These are phyloP conservation scores for Anisogramma anomala DNA, from an alignment of 2,329 filamentous ascomycete species.

Conservation along the genomic window DNA sequence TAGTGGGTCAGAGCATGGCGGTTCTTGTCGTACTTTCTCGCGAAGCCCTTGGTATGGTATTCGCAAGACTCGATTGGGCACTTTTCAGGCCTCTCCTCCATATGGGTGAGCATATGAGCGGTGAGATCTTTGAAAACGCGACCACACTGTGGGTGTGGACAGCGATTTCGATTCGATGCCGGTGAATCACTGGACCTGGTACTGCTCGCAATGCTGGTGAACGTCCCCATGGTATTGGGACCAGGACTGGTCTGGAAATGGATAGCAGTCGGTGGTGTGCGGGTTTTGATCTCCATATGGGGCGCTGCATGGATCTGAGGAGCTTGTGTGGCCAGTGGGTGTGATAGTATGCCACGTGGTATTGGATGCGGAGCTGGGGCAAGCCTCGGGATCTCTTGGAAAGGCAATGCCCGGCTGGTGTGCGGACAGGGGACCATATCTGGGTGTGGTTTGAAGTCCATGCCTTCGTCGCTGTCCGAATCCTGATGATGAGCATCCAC, in stretches of 20 bases:
- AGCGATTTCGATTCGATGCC: constrained; percentile 35
- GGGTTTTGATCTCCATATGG: constrained; percentile 6
- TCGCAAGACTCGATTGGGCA: constrained; percentile 90
- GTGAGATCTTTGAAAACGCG: constrained; percentile 54
- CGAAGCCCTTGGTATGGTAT: constrained; percentile 89
- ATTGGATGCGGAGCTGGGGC: constrained; percentile 18
- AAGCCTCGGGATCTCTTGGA: constrained; percentile 19
- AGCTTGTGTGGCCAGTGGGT: constrained; percentile 9
- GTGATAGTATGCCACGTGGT: constrained; percentile 10
- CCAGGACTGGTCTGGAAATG: constrained; percentile 14
- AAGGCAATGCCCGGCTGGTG: constrained; percentile 18
- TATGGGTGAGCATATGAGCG: constrained; percentile 93
- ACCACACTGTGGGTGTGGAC: constrained; percentile 46
- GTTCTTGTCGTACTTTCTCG: constrained; percentile 96
- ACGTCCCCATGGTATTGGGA: constrained; percentile 1
- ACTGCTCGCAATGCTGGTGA: constrained; percentile 12
- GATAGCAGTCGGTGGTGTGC: constrained; percentile 5
- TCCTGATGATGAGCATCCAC: constrained; percentile 34
- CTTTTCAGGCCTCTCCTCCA: constrained; percentile 86
- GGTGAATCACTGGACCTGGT: constrained; percentile 22
- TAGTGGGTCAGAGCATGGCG: constrained; percentile 93
- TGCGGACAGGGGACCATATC: constrained; percentile 20
- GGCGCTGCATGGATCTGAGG: constrained; percentile 8
- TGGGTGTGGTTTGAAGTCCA: constrained; percentile 24
- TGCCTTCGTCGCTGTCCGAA: constrained; percentile 42